Percentiles rank a stretch among this genome's conserved stretches.
Conservation (phyloP, 176 grass and related monocot genomes). For the Aegilops bicornis region DNA sequence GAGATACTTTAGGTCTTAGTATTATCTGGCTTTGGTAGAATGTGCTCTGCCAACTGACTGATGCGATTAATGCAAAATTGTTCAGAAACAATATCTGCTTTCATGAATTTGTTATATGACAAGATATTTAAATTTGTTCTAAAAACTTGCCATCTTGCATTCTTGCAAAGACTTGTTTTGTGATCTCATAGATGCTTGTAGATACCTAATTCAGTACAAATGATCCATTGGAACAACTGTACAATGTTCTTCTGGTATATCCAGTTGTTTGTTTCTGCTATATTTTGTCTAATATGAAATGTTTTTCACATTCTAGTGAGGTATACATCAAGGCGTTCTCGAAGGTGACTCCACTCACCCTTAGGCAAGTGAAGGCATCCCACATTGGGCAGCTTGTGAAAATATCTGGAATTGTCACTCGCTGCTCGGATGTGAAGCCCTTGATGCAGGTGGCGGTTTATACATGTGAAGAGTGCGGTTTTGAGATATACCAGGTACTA, state of each 20-base stretch:
- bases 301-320: constrained; percentile 60
- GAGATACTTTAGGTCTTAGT: not conserved
- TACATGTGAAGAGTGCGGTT: constrained; percentile 98
- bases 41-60: not conserved
- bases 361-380: constrained; percentile 94
- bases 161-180: not conserved
- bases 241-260: not conserved
- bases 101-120: not conserved
- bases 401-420: constrained; percentile 95
- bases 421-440: constrained; percentile 96
- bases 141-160: not conserved
- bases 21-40: not conserved
- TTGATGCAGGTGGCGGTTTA: constrained; percentile 99
- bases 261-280: not conserved
- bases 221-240: not conserved
- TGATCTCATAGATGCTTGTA: not conserved
- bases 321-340: constrained; percentile 92
- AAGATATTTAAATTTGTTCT: not conserved
- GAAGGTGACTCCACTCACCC: constrained; percentile 69
- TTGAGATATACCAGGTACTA: constrained; percentile 98
- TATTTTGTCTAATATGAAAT: constrained; percentile 5
- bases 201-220: not conserved
- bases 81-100: not conserved
- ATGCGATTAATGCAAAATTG: not conserved
- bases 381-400: constrained; percentile 99